phyloP scores from a whole-genome alignment of 192 early-diverging fungal species.

The Backusella psychrophila region DNA sequence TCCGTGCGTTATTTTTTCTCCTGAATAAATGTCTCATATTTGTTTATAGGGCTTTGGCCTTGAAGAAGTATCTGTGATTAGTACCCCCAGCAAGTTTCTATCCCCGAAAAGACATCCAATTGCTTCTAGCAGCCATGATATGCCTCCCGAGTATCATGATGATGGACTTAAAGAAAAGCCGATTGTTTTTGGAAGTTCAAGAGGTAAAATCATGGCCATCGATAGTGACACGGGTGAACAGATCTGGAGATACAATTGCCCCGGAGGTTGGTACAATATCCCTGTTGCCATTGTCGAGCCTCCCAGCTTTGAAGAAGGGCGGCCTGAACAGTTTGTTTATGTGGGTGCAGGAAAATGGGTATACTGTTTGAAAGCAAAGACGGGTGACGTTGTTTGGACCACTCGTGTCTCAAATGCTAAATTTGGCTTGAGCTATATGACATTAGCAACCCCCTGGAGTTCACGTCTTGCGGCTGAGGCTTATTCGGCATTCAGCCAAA shows the following conservation, averaged over 20 bases:
- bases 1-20: neutral
- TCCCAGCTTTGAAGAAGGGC: neutral
- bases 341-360: constrained; percentile 19
- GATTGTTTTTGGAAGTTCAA: constrained; percentile 8
- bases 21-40: neutral
- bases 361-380: constrained; percentile 6
- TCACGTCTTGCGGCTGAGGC: constrained; percentile 20
- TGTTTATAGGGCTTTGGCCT: constrained; percentile 4
- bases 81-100: neutral
- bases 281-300: constrained; percentile 19
- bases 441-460: constrained; percentile 20
- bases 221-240: constrained; percentile 10
- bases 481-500: constrained; percentile 15
- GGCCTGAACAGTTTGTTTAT: constrained; percentile 5
- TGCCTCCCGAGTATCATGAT: neutral
- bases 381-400: constrained; percentile 11
- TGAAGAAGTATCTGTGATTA: neutral
- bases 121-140: neutral
- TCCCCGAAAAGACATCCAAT: neutral
- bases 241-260: constrained; percentile 24
- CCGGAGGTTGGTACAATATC: constrained; percentile 20
- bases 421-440: constrained; percentile 13
- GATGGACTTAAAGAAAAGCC: neutral
- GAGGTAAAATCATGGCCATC: constrained; percentile 22
- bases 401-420: neutral